These are phyloP conservation scores for Podila epicladia DNA, from an alignment of 192 early-diverging fungal species.

Conservation along the genomic window DNA sequence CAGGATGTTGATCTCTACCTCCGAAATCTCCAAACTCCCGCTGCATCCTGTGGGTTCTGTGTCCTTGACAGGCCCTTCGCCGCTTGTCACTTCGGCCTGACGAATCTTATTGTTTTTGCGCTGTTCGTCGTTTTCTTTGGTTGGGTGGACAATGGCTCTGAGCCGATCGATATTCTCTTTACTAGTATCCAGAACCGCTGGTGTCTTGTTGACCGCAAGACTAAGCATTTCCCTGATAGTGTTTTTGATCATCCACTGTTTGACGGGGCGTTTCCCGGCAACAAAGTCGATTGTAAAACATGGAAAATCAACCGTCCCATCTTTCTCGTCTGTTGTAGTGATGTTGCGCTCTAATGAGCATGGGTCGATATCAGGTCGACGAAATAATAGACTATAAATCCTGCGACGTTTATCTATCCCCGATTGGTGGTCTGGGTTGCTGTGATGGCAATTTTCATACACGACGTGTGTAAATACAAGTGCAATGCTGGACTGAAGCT, in stretches of 20 bases:
- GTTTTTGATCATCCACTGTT: neutral
- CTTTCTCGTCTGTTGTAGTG: no score
- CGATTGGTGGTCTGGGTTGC: neutral
- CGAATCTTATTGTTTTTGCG: neutral
- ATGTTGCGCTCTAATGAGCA: no score
- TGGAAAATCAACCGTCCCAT: neutral
- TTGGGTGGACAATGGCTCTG: neutral
- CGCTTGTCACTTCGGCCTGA: neutral
- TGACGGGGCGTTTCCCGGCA: neutral
- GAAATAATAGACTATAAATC: neutral
- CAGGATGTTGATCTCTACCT: neutral
- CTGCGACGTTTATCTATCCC: neutral
- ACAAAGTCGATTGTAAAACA: neutral
- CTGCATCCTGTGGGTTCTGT: neutral
- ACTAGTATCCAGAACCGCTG: neutral
- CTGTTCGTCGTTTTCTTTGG: neutral
- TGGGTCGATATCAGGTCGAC: neutral
- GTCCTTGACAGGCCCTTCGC: neutral
- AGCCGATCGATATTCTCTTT: neutral
- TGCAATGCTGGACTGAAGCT: neutral
- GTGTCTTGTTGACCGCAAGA: neutral
- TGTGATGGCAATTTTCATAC: neutral
- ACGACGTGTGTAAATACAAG: neutral
- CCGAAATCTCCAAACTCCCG: neutral
- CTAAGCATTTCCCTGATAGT: neutral